Evolutionary conservation across 768 basidiomycete genomes (phyloP), one percentile per base, ranked within the genome.

Genomic region (Collybia nuda): DNA sequence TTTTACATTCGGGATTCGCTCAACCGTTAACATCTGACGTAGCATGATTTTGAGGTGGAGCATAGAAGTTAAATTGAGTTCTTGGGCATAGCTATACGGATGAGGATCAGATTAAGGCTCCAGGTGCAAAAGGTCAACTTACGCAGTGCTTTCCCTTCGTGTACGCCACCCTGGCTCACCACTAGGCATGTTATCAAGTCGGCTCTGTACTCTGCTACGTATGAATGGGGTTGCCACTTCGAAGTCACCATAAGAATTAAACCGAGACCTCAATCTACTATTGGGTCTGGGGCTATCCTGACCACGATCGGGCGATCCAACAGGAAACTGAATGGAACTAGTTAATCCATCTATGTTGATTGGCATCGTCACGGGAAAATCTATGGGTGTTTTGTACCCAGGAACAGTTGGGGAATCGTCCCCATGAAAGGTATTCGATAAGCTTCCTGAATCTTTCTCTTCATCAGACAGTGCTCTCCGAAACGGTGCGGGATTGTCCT

Each of bases 111-210:
- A 53, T 39, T 52, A 54, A 32, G 18, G 24, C 47, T 18, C 35
- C 43, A 48, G 45, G 32, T 49, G 19, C 44, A 49, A 41, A 12
- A 40, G 51, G 51, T 29, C 2, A 4, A 76, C 91, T 68, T 63
- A 94, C 91, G 90, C 90, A 23, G 90, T 93, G 57, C 92, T 93
- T 67, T 95, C 92, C 43, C 90, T 78, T 58, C 93, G 76, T 9
- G 86, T 90, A 44, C 93, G 77, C 93, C 93, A 96, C 4, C 87
- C 89, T 26, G 85, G 76, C 57, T 93, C 90, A 2, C 75, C 60
- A 17, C 64, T 76, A 26, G 70, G 65, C 38, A 82, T 65, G 48
- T 66, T 75, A 54, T 90, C 86, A 43, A 91, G 67, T 44, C 88
- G 76, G 62, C 91, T 93, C 52, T 88, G 90, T 6, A 85, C 90